Conservation (phyloP, 2,329 filamentous ascomycete species). For the Leptosphaerulina australis region DNA sequence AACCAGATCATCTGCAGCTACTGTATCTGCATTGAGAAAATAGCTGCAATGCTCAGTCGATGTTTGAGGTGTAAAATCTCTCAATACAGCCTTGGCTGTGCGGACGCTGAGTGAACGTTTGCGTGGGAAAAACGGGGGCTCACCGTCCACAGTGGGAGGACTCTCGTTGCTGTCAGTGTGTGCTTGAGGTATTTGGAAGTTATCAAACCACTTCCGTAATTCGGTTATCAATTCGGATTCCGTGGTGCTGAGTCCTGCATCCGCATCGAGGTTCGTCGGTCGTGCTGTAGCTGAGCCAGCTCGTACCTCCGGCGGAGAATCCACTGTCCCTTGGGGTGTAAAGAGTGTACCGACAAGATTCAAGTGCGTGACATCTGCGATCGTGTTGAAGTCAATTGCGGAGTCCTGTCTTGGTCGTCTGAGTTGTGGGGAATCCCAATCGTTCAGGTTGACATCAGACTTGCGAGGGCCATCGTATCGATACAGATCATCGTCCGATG, state of each 20-base stretch:
- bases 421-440: neutral
- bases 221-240: neutral
- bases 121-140: neutral
- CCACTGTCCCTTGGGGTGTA: neutral
- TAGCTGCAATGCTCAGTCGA: neutral
- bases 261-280: neutral
- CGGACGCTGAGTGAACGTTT: slow-evolving; percentile 1
- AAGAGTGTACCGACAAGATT: neutral
- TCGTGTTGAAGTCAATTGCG: neutral
- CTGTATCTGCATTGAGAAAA: neutral
- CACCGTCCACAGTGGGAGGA: neutral
- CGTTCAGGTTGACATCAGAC: neutral
- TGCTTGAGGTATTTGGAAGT: neutral
- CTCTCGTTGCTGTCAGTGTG: neutral
- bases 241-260: neutral
- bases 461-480: neutral
- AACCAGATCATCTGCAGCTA: neutral
- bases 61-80: neutral
- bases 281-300: neutral
- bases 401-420: slow-evolving; percentile 5
- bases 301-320: neutral
- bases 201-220: neutral
- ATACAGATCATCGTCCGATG: slow-evolving; percentile 1
- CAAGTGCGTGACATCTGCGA: neutral
- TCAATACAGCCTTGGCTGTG: neutral